These are phyloP conservation scores for Thelephora ganbajun DNA, from an alignment of 768 basidiomycete genomes.

Conservation along the genomic window DNA sequence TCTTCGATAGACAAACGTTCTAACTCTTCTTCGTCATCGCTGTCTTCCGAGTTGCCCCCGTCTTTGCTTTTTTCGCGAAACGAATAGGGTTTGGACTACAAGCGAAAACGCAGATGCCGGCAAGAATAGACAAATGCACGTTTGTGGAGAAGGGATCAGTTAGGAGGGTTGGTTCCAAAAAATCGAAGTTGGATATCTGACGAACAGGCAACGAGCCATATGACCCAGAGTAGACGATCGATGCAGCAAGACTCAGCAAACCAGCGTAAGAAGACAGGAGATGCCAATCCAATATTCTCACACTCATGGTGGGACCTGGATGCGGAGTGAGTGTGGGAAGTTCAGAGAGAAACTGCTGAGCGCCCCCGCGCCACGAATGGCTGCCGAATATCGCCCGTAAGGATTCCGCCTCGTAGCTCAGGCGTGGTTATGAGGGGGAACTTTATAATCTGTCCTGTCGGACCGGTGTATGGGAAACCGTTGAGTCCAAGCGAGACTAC, in stretches of 20 bases:
- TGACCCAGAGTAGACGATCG: conserved; percentile 60
- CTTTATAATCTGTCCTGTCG: too few species aligned
- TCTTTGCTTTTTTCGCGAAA: conserved; percentile 9
- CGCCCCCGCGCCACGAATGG: too few species aligned
- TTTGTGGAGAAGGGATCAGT: neutral
- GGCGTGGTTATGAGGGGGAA: too few species aligned
- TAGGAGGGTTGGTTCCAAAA: neutral
- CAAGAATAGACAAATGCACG: neutral
- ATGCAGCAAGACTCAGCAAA: conserved; percentile 45
- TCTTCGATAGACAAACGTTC: conserved; percentile 53
- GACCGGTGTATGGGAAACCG: too few species aligned
- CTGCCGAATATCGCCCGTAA: too few species aligned
- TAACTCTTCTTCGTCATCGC: conserved; percentile 43
- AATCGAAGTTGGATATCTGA: conserved; percentile 9
- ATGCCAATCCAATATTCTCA: conserved; percentile 31
- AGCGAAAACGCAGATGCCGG: neutral
- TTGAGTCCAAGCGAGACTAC: too few species aligned
- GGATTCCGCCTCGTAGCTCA: too few species aligned
- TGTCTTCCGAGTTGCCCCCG: conserved; percentile 31
- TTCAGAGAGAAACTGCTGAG: too few species aligned
- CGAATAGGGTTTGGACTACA: conserved; percentile 8
- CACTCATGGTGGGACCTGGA: neutral
- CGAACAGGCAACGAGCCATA: conserved; percentile 54
- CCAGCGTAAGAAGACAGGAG: conserved; percentile 57
- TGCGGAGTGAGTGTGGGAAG: too few species aligned